These are phyloP conservation scores for Bryoerythrophyllum caledonicum DNA, from an alignment of 225 moss, liverwort and hornwort genomes.

Conservation along the genomic window DNA sequence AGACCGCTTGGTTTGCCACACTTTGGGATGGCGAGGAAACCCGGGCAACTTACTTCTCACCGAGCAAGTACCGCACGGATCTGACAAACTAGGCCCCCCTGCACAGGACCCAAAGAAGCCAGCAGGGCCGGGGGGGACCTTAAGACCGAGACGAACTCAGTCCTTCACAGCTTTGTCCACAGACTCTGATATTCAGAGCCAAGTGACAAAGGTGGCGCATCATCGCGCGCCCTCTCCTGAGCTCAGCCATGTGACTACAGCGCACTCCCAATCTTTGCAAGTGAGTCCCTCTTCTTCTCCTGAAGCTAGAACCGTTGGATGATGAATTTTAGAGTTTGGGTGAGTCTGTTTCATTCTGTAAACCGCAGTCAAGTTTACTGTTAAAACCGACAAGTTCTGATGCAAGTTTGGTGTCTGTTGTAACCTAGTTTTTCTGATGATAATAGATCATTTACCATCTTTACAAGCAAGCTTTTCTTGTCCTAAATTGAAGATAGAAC, in stretches of 20 bases:
- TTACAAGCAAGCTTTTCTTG: no score
- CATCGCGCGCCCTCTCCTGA: conserved; percentile 45
- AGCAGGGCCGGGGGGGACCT: conserved; percentile 21
- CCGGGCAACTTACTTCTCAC: conserved; percentile 81
- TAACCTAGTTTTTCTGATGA: no score
- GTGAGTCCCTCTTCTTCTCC: conserved; percentile 21
- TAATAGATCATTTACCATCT: no score
- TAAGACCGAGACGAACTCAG: conserved; percentile 34
- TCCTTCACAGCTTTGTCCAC: conserved; percentile 38
- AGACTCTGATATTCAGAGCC: conserved; percentile 23
- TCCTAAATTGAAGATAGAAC: no score
- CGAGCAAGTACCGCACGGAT: conserved; percentile 55
- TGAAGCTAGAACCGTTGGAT: no score
- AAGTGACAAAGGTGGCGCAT: not conserved
- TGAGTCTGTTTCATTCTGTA: no score
- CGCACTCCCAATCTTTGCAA: conserved; percentile 32
- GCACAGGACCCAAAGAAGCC: conserved; percentile 18
- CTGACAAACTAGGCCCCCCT: conserved; percentile 47
- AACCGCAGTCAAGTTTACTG: no score
- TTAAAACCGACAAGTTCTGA: no score
- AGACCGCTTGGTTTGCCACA: conserved; percentile 79
- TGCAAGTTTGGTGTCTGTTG: no score
- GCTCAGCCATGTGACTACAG: conserved; percentile 30
- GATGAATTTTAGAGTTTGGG: no score
- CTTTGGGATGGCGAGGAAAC: conserved; percentile 87